Evolutionary conservation across 2,329 filamentous ascomycete species (phyloP).

Genomic region (Raffaelea albimanens): DNA sequence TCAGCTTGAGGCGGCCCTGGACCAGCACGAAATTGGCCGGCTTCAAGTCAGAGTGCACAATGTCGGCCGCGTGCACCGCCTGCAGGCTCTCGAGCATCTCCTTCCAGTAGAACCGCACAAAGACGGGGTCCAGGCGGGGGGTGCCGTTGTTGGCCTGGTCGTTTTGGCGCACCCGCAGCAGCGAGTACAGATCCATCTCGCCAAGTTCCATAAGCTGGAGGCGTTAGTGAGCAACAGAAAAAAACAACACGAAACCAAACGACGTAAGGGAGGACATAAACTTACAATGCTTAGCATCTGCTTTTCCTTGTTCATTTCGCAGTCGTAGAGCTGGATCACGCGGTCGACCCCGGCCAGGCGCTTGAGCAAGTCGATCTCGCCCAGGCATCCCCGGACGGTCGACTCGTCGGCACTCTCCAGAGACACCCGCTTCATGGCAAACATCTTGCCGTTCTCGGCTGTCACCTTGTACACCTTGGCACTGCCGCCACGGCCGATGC

Average conservation of each 20-base stretch:
- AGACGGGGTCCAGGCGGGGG: conserved; percentile 67
- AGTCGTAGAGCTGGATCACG: conserved; percentile 85
- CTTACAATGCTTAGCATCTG: conserved; percentile 75
- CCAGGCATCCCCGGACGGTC: conserved; percentile 79
- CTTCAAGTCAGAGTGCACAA: conserved; percentile 95
- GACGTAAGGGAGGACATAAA: conserved; percentile 13
- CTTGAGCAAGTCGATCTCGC: conserved; percentile 84
- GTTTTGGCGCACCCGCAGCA: conserved; percentile 66
- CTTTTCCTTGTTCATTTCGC: conserved; percentile 88
- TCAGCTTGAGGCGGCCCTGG: conserved; percentile 82
- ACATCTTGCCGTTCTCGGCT: conserved; percentile 92
- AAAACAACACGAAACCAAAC: background rate
- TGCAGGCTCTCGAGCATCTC: conserved; percentile 97
- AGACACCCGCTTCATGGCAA: conserved; percentile 87
- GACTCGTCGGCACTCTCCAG: conserved; percentile 80
- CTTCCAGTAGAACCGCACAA: conserved; percentile 97
- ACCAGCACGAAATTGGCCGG: conserved; percentile 95
- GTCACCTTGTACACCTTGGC: conserved; percentile 94
- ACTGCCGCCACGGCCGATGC: conserved; percentile 84
- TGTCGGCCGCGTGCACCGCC: conserved; percentile 79
- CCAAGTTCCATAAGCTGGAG: conserved; percentile 88
- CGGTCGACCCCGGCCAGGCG: conserved; percentile 77
- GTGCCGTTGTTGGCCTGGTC: conserved; percentile 47
- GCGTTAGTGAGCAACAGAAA: background rate
- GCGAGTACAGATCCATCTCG: conserved; percentile 82